A percentile compares a stretch with the other conserved stretches of the same genome.
These are phyloP conservation scores for Vitellaria paradoxa DNA, from an alignment of 179 eudicot genomes.

Conservation along the genomic window DNA sequence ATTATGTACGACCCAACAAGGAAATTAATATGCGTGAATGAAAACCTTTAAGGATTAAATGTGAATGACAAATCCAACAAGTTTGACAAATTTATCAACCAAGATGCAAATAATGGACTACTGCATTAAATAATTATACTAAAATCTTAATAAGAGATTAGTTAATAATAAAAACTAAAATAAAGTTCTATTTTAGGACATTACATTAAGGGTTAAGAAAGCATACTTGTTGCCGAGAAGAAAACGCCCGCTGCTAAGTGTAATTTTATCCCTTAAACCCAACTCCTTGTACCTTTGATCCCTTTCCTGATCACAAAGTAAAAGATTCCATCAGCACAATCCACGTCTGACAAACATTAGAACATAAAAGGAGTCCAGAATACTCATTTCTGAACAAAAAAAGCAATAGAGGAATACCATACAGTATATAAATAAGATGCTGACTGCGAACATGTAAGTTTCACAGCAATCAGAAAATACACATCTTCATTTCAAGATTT, in stretches of 20 bases:
- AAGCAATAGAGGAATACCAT: background rate
- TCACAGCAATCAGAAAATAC: too few species aligned
- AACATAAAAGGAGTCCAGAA: background rate
- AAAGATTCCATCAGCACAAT: conserved; percentile 4
- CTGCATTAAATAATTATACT: too few species aligned
- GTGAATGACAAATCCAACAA: too few species aligned
- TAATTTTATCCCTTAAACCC: conserved; percentile 93
- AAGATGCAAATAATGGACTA: too few species aligned
- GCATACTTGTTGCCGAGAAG: conserved; percentile 95
- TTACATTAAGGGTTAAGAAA: conserved; percentile 5
- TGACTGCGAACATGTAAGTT: background rate
- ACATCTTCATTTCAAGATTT: background rate
- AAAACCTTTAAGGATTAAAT: too few species aligned
- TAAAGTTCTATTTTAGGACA: background rate
- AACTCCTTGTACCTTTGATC: conserved; percentile 99
- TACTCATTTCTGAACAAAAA: background rate
- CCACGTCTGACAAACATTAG: background rate
- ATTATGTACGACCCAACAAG: too few species aligned
- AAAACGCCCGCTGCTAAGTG: conserved; percentile 97
- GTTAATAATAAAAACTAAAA: too few species aligned
- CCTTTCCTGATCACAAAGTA: conserved; percentile 56
- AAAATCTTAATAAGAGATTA: too few species aligned
- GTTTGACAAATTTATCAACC: too few species aligned
- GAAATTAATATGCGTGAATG: too few species aligned
- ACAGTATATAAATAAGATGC: background rate